Evolutionary conservation across 176 grass and related monocot genomes (phyloP).

Genomic region (Pontederia crassipes): DNA sequence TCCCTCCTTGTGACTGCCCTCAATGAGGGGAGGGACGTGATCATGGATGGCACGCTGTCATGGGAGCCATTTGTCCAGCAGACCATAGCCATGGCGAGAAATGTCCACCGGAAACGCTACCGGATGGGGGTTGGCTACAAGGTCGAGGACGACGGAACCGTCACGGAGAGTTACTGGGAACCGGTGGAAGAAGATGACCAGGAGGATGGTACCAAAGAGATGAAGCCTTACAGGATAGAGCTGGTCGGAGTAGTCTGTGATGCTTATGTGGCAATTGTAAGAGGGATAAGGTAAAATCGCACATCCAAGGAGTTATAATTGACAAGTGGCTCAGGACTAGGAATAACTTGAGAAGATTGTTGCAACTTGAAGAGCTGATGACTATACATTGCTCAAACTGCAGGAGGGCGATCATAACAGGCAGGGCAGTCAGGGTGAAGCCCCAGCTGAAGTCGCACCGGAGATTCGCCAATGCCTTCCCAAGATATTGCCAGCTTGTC

Average conservation of each 20-base stretch:
- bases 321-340: too few species aligned
- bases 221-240: conserved; percentile 84
- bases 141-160: conserved; percentile 46
- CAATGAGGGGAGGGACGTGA: conserved; percentile 91
- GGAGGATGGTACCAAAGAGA: not conserved
- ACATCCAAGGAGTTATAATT: not conserved
- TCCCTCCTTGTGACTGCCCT: conserved; percentile 94
- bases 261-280: conserved; percentile 78
- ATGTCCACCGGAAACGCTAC: conserved; percentile 72
- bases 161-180: conserved; percentile 90
- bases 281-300: conserved; percentile 55
- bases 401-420: conserved; percentile 45
- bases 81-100: conserved; percentile 70
- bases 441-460: conserved; percentile 83
- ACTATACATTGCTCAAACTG: not conserved
- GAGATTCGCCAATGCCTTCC: conserved; percentile 60
- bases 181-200: conserved; percentile 17
- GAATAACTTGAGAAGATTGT: too few species aligned
- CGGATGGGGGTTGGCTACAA: conserved; percentile 90
- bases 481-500: conserved; percentile 56
- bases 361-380: too few species aligned
- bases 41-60: conserved; percentile 91
- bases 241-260: conserved; percentile 78
- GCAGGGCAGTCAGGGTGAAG: conserved; percentile 83
- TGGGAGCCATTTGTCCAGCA: conserved; percentile 93